Evolutionary conservation across 345 rosid genomes (phyloP).

Genomic region (Euphorbia lathyris): DNA sequence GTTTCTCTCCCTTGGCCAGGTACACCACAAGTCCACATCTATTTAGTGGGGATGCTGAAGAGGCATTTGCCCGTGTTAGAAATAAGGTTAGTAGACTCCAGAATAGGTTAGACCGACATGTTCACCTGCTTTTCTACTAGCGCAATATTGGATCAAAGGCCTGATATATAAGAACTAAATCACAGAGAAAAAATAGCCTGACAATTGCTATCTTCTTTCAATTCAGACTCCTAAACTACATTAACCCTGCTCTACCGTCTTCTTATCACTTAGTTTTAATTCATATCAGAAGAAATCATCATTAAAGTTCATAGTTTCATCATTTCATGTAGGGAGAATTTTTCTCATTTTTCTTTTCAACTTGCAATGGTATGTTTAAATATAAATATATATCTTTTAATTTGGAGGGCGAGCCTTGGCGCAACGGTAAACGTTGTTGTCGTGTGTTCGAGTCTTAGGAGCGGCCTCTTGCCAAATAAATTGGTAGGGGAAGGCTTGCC

Average conservation of each 20-base stretch:
- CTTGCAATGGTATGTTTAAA: neutral
- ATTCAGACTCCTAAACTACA: neutral
- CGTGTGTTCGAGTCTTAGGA: too few relatives aligned
- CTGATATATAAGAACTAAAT: neutral
- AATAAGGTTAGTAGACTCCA: slow-evolving; percentile 52
- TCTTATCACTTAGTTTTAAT: neutral
- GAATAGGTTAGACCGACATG: neutral
- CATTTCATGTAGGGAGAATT: neutral
- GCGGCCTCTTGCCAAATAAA: too few relatives aligned
- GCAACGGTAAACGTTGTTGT: too few relatives aligned
- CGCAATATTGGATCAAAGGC: neutral
- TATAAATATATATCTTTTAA: too few relatives aligned
- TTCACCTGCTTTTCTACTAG: neutral
- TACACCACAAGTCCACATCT: slow-evolving; percentile 98
- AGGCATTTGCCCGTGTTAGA: slow-evolving; percentile 80
- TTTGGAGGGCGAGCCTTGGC: too few relatives aligned
- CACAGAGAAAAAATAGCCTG: neutral
- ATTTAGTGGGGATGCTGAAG: slow-evolving; percentile 70
- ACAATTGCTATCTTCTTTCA: neutral
- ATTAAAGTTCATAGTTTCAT: neutral
- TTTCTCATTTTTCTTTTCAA: neutral
- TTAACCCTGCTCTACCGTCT: neutral
- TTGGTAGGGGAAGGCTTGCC: too few relatives aligned
- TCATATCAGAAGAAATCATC: neutral
- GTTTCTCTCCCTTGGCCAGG: slow-evolving; percentile 36